phyloP scores from a whole-genome alignment of 768 basidiomycete genomes.

The Leucocoprinus birnbaumii region DNA sequence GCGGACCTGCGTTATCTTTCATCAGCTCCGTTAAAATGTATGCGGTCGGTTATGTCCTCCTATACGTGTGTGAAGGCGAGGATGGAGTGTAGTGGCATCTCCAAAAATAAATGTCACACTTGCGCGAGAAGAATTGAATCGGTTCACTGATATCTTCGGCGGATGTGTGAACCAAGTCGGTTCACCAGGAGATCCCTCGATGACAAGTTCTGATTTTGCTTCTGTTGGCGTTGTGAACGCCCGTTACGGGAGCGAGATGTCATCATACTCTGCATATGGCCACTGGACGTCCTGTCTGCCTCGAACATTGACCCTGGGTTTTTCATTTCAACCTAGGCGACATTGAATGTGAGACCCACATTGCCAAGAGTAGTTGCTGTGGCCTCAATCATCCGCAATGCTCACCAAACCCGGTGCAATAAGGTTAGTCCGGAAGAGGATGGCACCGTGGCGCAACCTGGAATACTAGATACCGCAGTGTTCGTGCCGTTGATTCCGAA shows the following conservation, averaged over 20 bases:
- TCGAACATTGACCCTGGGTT: not conserved
- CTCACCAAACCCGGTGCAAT: no score
- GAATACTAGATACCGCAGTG: no score
- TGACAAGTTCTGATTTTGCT: not conserved
- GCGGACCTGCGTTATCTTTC: slow-evolving; percentile 14
- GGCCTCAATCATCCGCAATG: no score
- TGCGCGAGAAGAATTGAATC: not conserved
- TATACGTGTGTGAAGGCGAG: slow-evolving; percentile 3
- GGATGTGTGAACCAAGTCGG: slow-evolving; percentile 7
- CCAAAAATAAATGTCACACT: slow-evolving; percentile 12
- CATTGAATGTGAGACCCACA: not conserved
- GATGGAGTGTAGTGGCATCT: not conserved
- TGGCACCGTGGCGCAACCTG: no score
- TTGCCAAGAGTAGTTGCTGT: not conserved
- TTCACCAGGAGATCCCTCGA: not conserved
- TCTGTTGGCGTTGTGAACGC: not conserved
- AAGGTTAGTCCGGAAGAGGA: no score
- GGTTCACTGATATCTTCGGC: slow-evolving; percentile 2
- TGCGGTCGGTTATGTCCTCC: not conserved
- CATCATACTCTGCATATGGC: not conserved
- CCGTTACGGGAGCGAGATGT: not conserved
- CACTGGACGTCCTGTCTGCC: not conserved
- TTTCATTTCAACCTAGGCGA: not conserved
- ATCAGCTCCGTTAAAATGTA: slow-evolving; percentile 10
- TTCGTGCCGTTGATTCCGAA: no score